phyloP scores from a whole-genome alignment of 169 alveolate species.

The Plasmodium fragile region DNA sequence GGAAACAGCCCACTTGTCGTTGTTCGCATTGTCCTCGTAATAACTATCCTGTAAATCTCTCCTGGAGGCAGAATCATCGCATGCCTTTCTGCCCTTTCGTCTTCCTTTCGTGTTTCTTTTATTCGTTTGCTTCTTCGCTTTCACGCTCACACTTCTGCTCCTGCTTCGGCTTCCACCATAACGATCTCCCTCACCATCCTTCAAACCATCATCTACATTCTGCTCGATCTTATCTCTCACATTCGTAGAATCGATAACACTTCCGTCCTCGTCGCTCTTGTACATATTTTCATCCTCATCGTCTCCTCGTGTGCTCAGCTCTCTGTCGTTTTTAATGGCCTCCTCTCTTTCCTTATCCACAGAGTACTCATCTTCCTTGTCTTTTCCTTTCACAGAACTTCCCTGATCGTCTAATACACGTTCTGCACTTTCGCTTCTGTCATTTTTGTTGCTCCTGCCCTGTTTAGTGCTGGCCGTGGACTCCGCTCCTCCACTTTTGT shows the following conservation, averaged over 20 bases:
- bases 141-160: conserved; percentile 21
- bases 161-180: background rate
- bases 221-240: background rate
- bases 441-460: background rate
- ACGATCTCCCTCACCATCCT: background rate
- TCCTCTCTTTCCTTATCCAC: conserved; percentile 10
- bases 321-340: conserved; percentile 19
- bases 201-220: background rate
- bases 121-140: background rate
- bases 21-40: conserved; percentile 7
- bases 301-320: conserved; percentile 13
- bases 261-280: conserved; percentile 36
- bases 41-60: background rate
- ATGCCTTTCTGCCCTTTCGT: background rate
- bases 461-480: background rate
- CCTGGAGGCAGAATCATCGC: conserved; percentile 8
- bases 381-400: background rate
- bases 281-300: conserved; percentile 25
- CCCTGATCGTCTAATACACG: background rate
- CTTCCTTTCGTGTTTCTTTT: conserved; percentile 12
- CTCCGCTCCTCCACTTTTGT: background rate
- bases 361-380: background rate
- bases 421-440: background rate
- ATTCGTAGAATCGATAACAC: background rate
- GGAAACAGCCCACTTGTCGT: conserved; percentile 6